Percentiles rank a stretch among this genome's conserved stretches.
phyloP scores from a whole-genome alignment of 164 flowering plant genomes.

The Cinnamomum chago region DNA sequence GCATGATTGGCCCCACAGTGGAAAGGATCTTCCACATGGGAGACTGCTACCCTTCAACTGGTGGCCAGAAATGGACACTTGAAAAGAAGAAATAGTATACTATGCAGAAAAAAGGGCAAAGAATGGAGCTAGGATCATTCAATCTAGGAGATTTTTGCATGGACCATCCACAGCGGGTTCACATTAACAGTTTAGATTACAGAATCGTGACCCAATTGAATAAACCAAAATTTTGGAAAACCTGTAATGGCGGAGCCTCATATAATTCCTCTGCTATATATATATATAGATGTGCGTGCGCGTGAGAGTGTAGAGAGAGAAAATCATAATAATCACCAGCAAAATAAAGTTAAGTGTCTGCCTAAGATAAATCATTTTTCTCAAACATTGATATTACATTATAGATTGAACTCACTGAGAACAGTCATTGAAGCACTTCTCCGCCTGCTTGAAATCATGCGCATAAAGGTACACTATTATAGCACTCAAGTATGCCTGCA shows the following conservation, averaged over 20 bases:
- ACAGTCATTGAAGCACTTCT: constrained; percentile 92
- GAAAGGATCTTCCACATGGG: neutral
- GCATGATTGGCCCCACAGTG: neutral
- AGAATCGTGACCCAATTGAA: neutral
- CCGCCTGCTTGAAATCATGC: constrained; percentile 83
- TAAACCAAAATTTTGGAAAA: neutral
- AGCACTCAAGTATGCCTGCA: constrained; percentile 96
- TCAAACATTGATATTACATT: neutral
- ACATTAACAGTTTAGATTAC: neutral
- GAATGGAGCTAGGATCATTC: no score
- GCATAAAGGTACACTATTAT: constrained; percentile 82
- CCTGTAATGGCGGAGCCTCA: neutral
- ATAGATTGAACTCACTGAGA: constrained; percentile 60
- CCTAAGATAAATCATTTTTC: neutral
- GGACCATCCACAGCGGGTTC: neutral
- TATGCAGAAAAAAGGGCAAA: neutral
- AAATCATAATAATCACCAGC: neutral
- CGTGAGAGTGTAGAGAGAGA: no score
- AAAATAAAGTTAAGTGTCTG: neutral
- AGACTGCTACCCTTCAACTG: neutral
- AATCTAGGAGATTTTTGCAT: neutral
- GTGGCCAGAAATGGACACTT: neutral
- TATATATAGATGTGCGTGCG: no score
- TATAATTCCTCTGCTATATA: neutral
- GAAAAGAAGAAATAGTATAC: neutral